phyloP scores from a whole-genome alignment of 2,329 filamentous ascomycete species.

The Curvularia spicifera region DNA sequence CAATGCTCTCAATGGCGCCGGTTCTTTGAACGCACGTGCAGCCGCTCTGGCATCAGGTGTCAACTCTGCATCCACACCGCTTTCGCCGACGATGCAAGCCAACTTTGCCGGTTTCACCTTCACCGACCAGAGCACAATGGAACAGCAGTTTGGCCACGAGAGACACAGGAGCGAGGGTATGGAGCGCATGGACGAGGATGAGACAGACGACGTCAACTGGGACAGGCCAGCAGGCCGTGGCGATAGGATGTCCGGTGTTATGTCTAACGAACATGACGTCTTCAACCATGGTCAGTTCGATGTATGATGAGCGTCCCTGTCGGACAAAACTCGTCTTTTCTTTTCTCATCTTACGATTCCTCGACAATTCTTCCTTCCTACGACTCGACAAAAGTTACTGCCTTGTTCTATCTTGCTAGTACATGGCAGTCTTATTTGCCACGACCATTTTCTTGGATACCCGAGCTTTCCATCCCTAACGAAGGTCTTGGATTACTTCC shows the following conservation, averaged over 20 bases:
- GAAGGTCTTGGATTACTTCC: constrained; percentile 32
- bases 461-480: constrained; percentile 25
- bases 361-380: constrained; percentile 21
- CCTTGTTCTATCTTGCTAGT: constrained; percentile 27
- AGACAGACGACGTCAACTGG: constrained; percentile 52
- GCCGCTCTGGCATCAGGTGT: constrained; percentile 81
- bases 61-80: constrained; percentile 85
- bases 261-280: constrained; percentile 55
- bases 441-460: constrained; percentile 40
- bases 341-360: constrained; percentile 10
- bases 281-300: constrained; percentile 55
- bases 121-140: constrained; percentile 95
- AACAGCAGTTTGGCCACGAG: constrained; percentile 70
- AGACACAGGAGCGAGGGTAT: constrained; percentile 47
- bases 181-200: constrained; percentile 56
- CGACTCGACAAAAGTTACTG: constrained; percentile 42
- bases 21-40: constrained; percentile 89
- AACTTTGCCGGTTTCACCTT: constrained; percentile 99
- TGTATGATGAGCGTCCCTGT: constrained; percentile 34
- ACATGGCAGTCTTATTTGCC: constrained; percentile 30
- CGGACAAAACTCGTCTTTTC: constrained; percentile 12
- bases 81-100: constrained; percentile 94
- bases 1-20: constrained; percentile 83
- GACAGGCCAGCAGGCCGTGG: constrained; percentile 50
- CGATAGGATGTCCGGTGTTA: constrained; percentile 61